A percentile compares a stretch with the other conserved stretches of the same genome.
Evolutionary conservation across 2,329 filamentous ascomycete species (phyloP).

Genomic region (Teratosphaeria destructans): DNA sequence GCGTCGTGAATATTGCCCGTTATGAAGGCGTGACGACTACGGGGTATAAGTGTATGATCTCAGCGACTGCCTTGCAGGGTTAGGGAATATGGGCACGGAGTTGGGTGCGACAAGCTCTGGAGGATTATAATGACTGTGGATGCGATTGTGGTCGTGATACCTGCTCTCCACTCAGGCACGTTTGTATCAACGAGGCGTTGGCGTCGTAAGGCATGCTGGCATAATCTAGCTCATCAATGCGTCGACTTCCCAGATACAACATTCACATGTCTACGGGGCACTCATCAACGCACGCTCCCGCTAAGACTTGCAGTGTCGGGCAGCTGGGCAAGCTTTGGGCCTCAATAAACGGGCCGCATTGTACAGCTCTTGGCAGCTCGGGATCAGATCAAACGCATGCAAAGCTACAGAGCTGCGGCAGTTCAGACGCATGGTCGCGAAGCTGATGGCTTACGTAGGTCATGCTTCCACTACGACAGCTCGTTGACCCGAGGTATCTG

Average conservation of each 20-base stretch:
- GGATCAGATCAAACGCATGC: background rate
- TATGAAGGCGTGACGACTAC: background rate
- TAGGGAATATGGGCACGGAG: background rate
- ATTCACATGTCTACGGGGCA: background rate
- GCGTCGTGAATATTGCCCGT: constrained; percentile 9
- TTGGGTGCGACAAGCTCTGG: background rate
- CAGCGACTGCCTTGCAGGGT: background rate
- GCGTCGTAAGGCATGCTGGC: too few species aligned
- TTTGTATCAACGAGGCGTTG: background rate
- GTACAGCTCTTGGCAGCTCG: background rate
- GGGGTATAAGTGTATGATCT: background rate
- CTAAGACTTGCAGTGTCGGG: background rate
- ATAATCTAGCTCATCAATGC: background rate
- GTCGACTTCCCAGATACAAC: background rate
- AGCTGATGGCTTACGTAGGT: background rate
- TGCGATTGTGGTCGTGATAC: background rate
- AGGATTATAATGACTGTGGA: background rate
- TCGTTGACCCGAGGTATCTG: background rate
- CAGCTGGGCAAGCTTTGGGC: background rate
- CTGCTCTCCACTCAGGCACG: background rate
- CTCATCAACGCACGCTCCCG: background rate
- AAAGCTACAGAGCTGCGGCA: background rate
- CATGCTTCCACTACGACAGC: background rate
- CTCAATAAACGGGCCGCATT: background rate
- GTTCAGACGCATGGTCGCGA: background rate